Percentiles rank a stretch among this genome's conserved stretches.
Conservation (phyloP, 2,329 filamentous ascomycete species). For the Hypoxylon sp. region DNA sequence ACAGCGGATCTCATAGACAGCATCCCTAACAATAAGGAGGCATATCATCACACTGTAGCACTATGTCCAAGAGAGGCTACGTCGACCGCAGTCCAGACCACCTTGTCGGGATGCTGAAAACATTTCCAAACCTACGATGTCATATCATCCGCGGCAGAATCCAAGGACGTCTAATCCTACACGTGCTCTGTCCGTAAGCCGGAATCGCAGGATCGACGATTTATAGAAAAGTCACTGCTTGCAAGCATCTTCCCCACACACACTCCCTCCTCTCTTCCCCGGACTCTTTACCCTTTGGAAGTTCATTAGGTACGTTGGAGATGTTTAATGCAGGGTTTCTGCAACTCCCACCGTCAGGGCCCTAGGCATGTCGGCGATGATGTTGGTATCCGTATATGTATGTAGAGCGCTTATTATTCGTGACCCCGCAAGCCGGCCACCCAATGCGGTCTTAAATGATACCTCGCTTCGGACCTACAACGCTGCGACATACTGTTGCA, state of each 20-base stretch:
- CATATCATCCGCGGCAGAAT: conserved; percentile 28
- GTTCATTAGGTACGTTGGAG: conserved; percentile 28
- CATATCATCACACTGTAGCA: conserved; percentile 31
- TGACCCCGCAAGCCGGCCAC: conserved; percentile 30
- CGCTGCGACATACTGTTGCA: conserved; percentile 37
- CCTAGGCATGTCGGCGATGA: conserved; percentile 22
- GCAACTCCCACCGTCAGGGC: conserved; percentile 34
- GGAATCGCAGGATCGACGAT: conserved; percentile 30
- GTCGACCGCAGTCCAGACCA: conserved; percentile 42
- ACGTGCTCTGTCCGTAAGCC: conserved; percentile 35
- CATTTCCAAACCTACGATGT: conserved; percentile 23
- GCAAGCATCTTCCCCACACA: conserved; percentile 30
- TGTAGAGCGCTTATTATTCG: conserved; percentile 33
- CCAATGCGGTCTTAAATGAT: conserved; percentile 38
- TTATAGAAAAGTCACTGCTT: conserved; percentile 30
- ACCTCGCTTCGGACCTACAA: conserved; percentile 42
- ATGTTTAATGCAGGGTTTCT: conserved; percentile 40
- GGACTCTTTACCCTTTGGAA: conserved; percentile 31
- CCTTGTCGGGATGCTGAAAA: conserved; percentile 18
- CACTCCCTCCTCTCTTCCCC: conserved; percentile 41
- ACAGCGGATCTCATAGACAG: conserved; percentile 8
- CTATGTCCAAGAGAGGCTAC: conserved; percentile 33
- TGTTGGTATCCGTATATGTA: conserved; percentile 20
- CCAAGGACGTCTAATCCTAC: conserved; percentile 31
- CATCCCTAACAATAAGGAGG: conserved; percentile 24